A percentile compares a stretch with the other conserved stretches of the same genome.
These are phyloP conservation scores for Setomelanomma holmii DNA, from an alignment of 2,329 filamentous ascomycete genomes.

Conservation along the genomic window DNA sequence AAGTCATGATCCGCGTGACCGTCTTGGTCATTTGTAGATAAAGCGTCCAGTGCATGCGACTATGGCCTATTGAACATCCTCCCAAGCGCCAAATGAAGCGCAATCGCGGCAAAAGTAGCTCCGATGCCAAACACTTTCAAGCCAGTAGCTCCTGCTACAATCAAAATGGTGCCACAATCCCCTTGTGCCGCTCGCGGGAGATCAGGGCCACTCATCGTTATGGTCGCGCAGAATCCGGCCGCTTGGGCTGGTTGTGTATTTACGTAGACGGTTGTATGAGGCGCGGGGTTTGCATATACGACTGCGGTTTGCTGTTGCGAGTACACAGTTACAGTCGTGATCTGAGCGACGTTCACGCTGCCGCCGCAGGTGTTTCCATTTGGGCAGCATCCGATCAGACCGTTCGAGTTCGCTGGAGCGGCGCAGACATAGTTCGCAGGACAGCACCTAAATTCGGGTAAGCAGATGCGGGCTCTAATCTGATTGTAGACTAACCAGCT, in stretches of 20 bases:
- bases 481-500: conserved; percentile 48
- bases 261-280: conserved; percentile 28
- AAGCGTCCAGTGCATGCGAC: too few relatives aligned
- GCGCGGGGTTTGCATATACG: conserved; percentile 34
- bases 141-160: conserved; percentile 37
- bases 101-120: conserved; percentile 17
- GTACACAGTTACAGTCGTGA: conserved; percentile 47
- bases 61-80: conserved; percentile 35
- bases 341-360: conserved; percentile 38
- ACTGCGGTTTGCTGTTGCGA: conserved; percentile 35
- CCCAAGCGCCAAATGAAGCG: conserved; percentile 34
- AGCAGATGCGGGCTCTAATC: too few relatives aligned
- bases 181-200: conserved; percentile 43
- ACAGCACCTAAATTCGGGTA: conserved; percentile 41
- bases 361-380: conserved; percentile 43
- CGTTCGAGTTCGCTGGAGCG: conserved; percentile 36
- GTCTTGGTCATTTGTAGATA: background rate
- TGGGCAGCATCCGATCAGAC: conserved; percentile 49
- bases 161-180: conserved; percentile 47
- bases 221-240: conserved; percentile 46
- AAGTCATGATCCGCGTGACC: conserved; percentile 12
- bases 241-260: conserved; percentile 31
- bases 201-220: conserved; percentile 45
- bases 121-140: conserved; percentile 27
- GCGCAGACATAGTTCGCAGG: conserved; percentile 45